Evolutionary conservation across 2,329 filamentous ascomycete genomes (phyloP).

Genomic region (Dactylellina cionopaga): DNA sequence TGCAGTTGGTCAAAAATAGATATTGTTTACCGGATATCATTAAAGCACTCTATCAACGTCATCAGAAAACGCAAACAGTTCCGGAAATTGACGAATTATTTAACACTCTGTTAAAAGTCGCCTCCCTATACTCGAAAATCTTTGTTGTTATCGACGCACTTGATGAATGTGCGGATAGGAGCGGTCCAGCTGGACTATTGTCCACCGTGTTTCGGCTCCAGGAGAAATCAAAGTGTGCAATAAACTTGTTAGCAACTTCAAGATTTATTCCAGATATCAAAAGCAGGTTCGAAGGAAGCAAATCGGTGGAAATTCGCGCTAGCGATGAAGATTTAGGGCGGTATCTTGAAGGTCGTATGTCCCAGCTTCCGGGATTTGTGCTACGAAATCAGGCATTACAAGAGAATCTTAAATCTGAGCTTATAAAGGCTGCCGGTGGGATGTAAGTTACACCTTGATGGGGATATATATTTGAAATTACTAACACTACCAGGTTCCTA

Average conservation of each 20-base stretch:
- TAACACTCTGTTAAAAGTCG: background rate
- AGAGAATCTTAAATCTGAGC: background rate
- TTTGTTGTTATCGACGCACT: conserved; percentile 19
- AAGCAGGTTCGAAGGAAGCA: background rate
- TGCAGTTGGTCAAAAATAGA: conserved; percentile 59
- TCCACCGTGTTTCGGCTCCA: background rate
- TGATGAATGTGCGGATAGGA: background rate
- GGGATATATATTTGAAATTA: background rate
- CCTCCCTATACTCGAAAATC: background rate
- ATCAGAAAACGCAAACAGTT: conserved; percentile 29
- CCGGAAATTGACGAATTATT: background rate
- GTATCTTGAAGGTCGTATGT: background rate
- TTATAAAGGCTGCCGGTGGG: background rate
- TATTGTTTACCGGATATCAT: conserved; percentile 57
- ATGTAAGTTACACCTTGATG: conserved; percentile 1
- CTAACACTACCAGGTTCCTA: conserved; percentile 59
- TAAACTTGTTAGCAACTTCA: conserved; percentile 21
- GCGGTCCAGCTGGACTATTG: background rate
- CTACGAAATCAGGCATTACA: background rate
- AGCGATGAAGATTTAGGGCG: background rate
- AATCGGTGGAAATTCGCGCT: background rate
- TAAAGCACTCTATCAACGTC: conserved; percentile 56
- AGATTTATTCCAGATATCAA: conserved; percentile 57
- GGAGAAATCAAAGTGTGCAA: background rate
- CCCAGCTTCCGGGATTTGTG: background rate